phyloP scores from a whole-genome alignment of 1,284 basidiomycete genomes.

The Athelia psychrophila region DNA sequence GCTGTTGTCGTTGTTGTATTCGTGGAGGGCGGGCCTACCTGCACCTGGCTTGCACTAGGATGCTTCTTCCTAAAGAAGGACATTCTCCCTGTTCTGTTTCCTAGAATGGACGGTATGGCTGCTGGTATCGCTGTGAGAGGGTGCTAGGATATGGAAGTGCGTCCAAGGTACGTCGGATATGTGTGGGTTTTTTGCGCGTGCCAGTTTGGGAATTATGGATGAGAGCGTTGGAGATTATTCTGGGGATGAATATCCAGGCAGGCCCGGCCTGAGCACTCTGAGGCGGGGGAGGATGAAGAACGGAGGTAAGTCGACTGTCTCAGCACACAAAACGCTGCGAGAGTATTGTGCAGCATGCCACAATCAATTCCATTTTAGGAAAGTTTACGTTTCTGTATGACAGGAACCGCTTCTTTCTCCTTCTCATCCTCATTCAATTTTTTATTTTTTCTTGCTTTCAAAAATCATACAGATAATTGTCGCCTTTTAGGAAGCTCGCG shows the following conservation, averaged over 20 bases:
- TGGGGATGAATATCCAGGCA: not conserved
- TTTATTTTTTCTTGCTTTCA: no score
- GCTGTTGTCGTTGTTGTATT: not conserved
- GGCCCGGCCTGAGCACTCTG: constrained; percentile 4
- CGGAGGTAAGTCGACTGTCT: not conserved
- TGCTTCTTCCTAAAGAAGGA: constrained; percentile 88
- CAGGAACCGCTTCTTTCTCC: no score
- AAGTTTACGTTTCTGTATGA: no score
- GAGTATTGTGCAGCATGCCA: no score
- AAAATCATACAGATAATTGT: no score
- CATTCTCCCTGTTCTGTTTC: constrained; percentile 68
- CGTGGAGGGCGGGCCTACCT: constrained; percentile 31
- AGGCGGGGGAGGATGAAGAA: not conserved
- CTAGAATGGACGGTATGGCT: constrained; percentile 57
- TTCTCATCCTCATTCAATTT: no score
- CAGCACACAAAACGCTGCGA: no score
- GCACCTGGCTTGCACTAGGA: constrained; percentile 34
- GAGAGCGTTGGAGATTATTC: not conserved
- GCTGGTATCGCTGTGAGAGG: constrained; percentile 13
- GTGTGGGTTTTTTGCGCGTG: not conserved
- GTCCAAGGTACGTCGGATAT: constrained; percentile 1
- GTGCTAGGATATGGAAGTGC: not conserved
- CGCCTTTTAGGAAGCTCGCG: no score
- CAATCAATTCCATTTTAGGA: no score
- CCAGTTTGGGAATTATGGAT: not conserved